Evolutionary conservation across 148 eudicot genomes (phyloP).

Genomic region (Vaccinium vitisidaea): DNA sequence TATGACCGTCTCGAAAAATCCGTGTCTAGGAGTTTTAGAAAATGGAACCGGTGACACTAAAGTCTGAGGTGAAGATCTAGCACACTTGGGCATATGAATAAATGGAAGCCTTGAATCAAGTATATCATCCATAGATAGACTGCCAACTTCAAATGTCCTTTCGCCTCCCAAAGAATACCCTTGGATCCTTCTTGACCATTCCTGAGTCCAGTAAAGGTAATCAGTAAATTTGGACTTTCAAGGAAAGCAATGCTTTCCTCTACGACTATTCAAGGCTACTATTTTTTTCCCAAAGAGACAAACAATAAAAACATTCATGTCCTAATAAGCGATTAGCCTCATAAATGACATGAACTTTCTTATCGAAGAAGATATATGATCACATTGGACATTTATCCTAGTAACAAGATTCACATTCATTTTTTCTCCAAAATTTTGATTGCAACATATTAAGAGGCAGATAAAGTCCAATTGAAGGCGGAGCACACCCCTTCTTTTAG

Average conservation of each 20-base stretch:
- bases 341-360: not conserved
- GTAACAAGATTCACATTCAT: not conserved
- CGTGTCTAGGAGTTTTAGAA: too few species aligned
- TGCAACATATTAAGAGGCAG: not conserved
- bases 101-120: too few species aligned
- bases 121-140: too few species aligned
- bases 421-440: not conserved
- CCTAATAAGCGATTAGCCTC: not conserved
- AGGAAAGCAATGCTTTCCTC: too few species aligned
- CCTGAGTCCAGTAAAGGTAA: constrained; percentile 35
- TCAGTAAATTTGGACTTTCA: too few species aligned
- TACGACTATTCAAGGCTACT: not conserved
- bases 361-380: not conserved
- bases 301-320: not conserved
- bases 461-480: too few species aligned
- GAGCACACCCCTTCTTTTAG: too few species aligned
- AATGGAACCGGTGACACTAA: too few species aligned
- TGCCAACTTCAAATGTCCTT: not conserved
- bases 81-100: too few species aligned
- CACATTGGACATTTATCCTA: not conserved
- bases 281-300: too few species aligned
- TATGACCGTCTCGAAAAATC: too few species aligned
- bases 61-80: too few species aligned
- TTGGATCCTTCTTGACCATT: constrained; percentile 56
- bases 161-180: constrained; percentile 16